Evolutionary conservation across 75 land plant genomes (phyloP).

Genomic region (Adiantum capillusveneris): DNA sequence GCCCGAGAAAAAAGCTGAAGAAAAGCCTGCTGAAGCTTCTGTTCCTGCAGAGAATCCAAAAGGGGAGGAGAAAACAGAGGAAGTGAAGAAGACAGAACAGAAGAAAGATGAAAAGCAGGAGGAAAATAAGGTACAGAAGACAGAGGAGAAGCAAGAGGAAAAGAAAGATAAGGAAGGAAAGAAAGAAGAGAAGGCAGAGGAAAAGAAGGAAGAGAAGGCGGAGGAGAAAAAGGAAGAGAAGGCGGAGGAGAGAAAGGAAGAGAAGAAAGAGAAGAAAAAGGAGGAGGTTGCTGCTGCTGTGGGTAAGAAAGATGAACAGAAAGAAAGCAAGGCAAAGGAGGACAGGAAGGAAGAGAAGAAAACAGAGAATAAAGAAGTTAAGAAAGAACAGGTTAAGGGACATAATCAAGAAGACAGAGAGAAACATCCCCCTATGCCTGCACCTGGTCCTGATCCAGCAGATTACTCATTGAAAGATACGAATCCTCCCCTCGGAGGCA

Average conservation of each 20-base stretch:
- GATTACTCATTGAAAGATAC: conserved; percentile 64
- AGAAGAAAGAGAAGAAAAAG: background rate
- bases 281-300: background rate
- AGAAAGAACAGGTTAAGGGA: no score
- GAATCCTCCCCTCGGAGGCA: conserved; percentile 52
- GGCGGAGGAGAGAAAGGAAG: background rate
- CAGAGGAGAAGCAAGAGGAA: conserved; percentile 12
- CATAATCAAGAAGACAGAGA: no score
- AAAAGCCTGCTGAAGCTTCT: conserved; percentile 7
- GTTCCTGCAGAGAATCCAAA: background rate
- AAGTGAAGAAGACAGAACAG: conserved; percentile 7
- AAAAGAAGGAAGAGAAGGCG: conserved; percentile 1
- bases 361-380: background rate
- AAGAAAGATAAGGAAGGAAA: conserved; percentile 13
- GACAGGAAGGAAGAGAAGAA: conserved; percentile 4
- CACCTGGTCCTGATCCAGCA: conserved; percentile 14
- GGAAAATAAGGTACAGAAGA: conserved; percentile 6
- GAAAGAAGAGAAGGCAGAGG: background rate
- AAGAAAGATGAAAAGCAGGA: conserved; percentile 9
- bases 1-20: background rate
- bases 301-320: conserved; percentile 5
- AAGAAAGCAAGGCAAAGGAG: background rate
- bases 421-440: background rate
- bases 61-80: conserved; percentile 11
- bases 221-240: background rate